Percentiles rank a stretch among this genome's conserved stretches.
Conservation (phyloP, 2,329 filamentous ascomycete genomes). For the Esteya vermicola region DNA sequence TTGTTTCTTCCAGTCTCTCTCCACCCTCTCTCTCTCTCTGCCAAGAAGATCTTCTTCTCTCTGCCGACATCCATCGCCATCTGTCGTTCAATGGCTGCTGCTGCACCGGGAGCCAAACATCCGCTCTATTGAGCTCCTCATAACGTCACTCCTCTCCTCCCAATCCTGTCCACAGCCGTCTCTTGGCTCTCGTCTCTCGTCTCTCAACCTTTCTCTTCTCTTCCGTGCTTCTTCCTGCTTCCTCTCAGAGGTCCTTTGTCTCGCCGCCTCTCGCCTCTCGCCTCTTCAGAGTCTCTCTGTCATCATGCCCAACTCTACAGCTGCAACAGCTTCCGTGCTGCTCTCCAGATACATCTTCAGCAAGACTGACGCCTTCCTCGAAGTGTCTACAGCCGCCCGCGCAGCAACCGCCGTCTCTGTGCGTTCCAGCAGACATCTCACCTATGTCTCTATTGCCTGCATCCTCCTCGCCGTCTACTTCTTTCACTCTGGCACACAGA, state of each 20-base stretch:
- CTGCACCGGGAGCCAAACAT: too few relatives aligned
- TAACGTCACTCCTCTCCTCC: too few relatives aligned
- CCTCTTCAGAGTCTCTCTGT: neutral
- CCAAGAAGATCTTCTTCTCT: too few relatives aligned
- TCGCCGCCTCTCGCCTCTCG: neutral
- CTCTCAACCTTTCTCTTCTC: too few relatives aligned
- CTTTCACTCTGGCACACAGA: conserved; percentile 19
- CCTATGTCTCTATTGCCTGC: conserved; percentile 23
- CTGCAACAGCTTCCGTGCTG: conserved; percentile 6
- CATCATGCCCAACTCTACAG: conserved; percentile 12
- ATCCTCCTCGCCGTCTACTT: conserved; percentile 24
- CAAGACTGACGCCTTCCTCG: conserved; percentile 12
- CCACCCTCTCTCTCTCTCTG: too few relatives aligned
- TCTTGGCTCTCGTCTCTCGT: too few relatives aligned
- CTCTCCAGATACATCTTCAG: conserved; percentile 10
- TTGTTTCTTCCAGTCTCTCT: too few relatives aligned
- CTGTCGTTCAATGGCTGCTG: too few relatives aligned
- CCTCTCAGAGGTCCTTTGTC: neutral
- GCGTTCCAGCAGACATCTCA: conserved; percentile 16
- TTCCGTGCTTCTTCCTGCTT: neutral
- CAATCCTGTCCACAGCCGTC: neutral
- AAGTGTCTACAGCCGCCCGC: conserved; percentile 14
- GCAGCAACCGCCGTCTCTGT: conserved; percentile 11
- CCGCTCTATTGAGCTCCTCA: too few relatives aligned
- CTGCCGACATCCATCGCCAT: too few relatives aligned